Evolutionary conservation across 768 basidiomycete genomes (phyloP), one percentile per base, ranked within the genome.

Genomic region (Vararia minispora): DNA sequence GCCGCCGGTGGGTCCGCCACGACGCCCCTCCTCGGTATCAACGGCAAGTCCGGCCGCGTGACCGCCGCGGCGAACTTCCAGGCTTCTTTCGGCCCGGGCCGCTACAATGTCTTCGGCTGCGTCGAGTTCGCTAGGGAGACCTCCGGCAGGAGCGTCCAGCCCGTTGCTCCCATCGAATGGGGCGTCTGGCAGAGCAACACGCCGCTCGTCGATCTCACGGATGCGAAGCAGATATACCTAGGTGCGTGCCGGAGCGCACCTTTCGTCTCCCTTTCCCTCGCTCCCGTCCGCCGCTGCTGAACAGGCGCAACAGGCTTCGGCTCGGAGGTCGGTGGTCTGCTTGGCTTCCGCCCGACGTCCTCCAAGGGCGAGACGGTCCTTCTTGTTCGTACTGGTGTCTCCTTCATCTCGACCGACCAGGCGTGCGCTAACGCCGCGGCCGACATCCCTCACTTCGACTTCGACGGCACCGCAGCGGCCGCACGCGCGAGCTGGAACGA

Each of bases 341-440:
- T 26, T 21, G 12, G 28, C 2, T 37, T 40, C 35, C 18, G 14
- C 8, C 20, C 14, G 13, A 25, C 12, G 4, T 20, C 13, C 13
- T 4, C 10, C 1, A 3, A 8, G 41, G 46, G 43, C n/a, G 42
- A 50, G 7, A 71, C 69, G 1, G 58, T 64, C 1, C 70, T 80
- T 41, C 59, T 76, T 16, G 74, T 63, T 1, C 71, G 76, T n/a
- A 67, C 72, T 3, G 76, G 78, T n/a, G 67, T 80, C 5, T 78
- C 76, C 0, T 67, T 79, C 45, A 71, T 79, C 36, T 79, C 76
- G 4, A 59, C 62, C 16, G 63, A 62, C 1, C 76, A 78, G 46
- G 78, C 78, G 0, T 80, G 76, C 47, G 46, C 58, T 3, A 78
- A 75, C 43, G 76, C 76, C 2, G 69, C 74, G 43, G 60, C 66